phyloP scores from a whole-genome alignment of 139 green algal genomes.

The Coccomyxa sp. region DNA sequence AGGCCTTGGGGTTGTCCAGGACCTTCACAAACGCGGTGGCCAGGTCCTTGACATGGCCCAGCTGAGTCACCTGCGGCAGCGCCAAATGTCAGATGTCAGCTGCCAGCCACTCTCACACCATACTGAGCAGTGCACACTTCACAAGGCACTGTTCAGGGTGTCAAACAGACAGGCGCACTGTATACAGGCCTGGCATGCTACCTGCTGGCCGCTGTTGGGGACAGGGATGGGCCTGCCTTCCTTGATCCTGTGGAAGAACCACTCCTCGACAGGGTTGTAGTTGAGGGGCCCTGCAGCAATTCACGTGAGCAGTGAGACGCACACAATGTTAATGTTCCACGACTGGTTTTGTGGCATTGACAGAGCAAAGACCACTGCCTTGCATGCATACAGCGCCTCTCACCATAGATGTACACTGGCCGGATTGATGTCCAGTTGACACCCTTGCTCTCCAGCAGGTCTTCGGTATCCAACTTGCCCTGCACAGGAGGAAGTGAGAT shows the following conservation, averaged over 20 bases:
- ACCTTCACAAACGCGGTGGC: constrained; percentile 77
- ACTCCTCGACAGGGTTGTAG: constrained; percentile 98
- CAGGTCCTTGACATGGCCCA: constrained; percentile 89
- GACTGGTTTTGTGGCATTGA: background rate
- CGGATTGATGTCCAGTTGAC: constrained; percentile 87
- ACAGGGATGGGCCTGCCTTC: constrained; percentile 87
- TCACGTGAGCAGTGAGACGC: background rate
- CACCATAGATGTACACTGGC: constrained; percentile 96
- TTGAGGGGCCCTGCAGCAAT: constrained; percentile 74
- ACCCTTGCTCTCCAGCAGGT: constrained; percentile 63
- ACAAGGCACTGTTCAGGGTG: background rate
- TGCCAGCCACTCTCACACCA: background rate
- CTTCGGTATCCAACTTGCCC: constrained; percentile 96
- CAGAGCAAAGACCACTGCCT: background rate
- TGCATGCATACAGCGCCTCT: no score
- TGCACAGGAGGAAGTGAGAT: constrained; percentile 17
- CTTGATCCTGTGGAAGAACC: constrained; percentile 82
- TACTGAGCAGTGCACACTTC: background rate
- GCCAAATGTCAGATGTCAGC: background rate
- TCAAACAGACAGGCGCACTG: background rate
- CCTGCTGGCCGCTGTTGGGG: constrained; percentile 82
- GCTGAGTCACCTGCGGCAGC: constrained; percentile 53
- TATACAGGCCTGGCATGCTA: no score
- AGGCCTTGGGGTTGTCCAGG: constrained; percentile 75
- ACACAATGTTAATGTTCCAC: background rate